A percentile compares a stretch with the other conserved stretches of the same genome.
Conservation (phyloP, 2,329 filamentous ascomycete species). For the Paracamarosporium sp. region DNA sequence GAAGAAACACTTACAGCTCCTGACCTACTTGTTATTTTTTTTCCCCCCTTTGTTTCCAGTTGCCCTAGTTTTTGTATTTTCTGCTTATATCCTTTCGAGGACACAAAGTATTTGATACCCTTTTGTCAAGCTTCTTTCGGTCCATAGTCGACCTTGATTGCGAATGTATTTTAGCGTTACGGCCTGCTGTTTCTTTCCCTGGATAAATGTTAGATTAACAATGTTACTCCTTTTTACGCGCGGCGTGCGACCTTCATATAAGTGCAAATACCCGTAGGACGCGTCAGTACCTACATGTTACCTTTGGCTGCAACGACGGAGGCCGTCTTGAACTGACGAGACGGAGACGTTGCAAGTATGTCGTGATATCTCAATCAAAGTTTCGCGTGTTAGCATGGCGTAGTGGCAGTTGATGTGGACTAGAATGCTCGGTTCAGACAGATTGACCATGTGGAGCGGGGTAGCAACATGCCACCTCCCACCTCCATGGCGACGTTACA, state of each 20-base stretch:
- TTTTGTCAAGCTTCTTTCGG: background rate
- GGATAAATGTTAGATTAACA: constrained; percentile 19
- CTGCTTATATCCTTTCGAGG: too few species aligned
- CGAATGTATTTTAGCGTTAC: background rate
- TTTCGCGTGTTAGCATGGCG: background rate
- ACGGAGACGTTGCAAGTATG: background rate
- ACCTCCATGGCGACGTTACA: constrained; percentile 26
- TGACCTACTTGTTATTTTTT: too few species aligned
- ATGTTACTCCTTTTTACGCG: constrained; percentile 5
- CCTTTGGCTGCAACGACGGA: constrained; percentile 18
- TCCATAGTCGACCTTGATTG: background rate
- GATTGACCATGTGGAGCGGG: constrained; percentile 17
- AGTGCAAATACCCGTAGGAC: constrained; percentile 12
- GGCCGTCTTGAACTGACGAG: background rate
- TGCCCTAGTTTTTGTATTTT: too few species aligned
- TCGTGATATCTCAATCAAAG: background rate
- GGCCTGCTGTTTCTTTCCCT: background rate
- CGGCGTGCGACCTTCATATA: constrained; percentile 20
- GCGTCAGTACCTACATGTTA: constrained; percentile 16
- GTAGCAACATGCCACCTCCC: constrained; percentile 20
- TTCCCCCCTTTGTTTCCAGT: too few species aligned
- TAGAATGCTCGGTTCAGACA: background rate
- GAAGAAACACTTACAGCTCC: too few species aligned
- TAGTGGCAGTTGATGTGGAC: background rate
- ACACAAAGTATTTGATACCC: constrained; percentile 7